A percentile compares a stretch with the other conserved stretches of the same genome.
Evolutionary conservation across 2,329 filamentous ascomycete species (phyloP).

Genomic region (Curvularia hawaiiensis): DNA sequence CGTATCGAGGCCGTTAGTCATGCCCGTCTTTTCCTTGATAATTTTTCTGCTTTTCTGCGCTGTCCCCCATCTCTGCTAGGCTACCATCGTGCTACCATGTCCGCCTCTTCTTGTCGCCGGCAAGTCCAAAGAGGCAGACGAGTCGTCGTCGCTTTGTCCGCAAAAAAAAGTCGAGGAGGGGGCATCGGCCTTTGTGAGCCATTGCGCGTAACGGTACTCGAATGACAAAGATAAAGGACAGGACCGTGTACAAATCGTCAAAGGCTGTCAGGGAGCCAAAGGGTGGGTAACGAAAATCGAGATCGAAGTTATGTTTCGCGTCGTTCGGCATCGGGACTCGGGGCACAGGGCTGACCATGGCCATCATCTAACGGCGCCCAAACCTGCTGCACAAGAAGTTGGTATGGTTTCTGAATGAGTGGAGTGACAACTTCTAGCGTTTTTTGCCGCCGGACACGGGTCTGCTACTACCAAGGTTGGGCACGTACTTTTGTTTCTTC

Average conservation of each 20-base stretch:
- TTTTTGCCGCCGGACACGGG: slow-evolving; percentile 73
- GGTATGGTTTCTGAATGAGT: slow-evolving; percentile 46
- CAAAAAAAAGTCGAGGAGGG: slow-evolving; percentile 1
- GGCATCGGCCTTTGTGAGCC: slow-evolving; percentile 3
- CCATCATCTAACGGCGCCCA: slow-evolving; percentile 77
- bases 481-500: slow-evolving; percentile 99
- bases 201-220: slow-evolving; percentile 25
- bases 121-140: slow-evolving; percentile 29
- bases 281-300: slow-evolving; percentile 44
- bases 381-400: slow-evolving; percentile 79
- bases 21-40: slow-evolving; percentile 26
- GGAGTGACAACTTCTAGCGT: slow-evolving; percentile 57
- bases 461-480: slow-evolving; percentile 70
- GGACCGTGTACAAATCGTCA: slow-evolving; percentile 38
- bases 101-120: slow-evolving; percentile 32
- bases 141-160: slow-evolving; percentile 20
- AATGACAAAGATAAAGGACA: slow-evolving; percentile 26
- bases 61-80: slow-evolving; percentile 7
- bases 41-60: neutral
- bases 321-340: slow-evolving; percentile 39
- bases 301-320: slow-evolving; percentile 36
- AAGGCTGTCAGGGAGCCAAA: slow-evolving; percentile 36
- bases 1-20: slow-evolving; percentile 32
- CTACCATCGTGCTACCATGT: slow-evolving; percentile 10
- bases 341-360: slow-evolving; percentile 37